These are phyloP conservation scores for Fusarium mundagurra DNA, from an alignment of 2,329 filamentous ascomycete species.

Conservation along the genomic window DNA sequence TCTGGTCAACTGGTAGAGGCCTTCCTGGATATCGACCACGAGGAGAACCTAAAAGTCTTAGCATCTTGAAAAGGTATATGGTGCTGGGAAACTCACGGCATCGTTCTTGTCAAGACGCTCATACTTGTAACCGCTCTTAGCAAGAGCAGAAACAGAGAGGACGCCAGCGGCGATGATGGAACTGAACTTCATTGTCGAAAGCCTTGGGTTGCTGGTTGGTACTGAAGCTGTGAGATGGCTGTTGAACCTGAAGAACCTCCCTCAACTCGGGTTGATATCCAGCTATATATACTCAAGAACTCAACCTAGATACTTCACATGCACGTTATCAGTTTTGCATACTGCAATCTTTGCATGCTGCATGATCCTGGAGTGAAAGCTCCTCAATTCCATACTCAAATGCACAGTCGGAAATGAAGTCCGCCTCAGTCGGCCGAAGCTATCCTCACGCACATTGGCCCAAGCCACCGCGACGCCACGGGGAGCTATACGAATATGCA, in stretches of 20 bases:
- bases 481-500: constrained; percentile 7
- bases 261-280: not conserved
- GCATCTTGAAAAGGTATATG: fast-evolving
- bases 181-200: constrained; percentile 34
- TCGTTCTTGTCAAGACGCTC: constrained; percentile 43
- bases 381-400: not conserved
- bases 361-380: not conserved
- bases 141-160: constrained; percentile 22
- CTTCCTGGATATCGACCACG: constrained; percentile 52
- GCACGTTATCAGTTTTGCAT: not conserved
- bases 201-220: not conserved
- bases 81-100: constrained; percentile 20
- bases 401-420: constrained; percentile 13
- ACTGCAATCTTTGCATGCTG: not conserved
- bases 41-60: constrained; percentile 44
- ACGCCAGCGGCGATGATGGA: constrained; percentile 26
- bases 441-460: not conserved
- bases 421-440: constrained; percentile 7
- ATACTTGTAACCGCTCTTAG: constrained; percentile 28
- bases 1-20: constrained; percentile 58
- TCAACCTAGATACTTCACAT: not conserved
- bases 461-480: constrained; percentile 1
- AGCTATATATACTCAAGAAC: constrained; percentile 16
- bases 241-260: constrained; percentile 2
- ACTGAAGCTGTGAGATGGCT: constrained; percentile 7